These are phyloP conservation scores for Globisporangium yorkense DNA, from an alignment of 352 stramenopile genomes.

Conservation along the genomic window DNA sequence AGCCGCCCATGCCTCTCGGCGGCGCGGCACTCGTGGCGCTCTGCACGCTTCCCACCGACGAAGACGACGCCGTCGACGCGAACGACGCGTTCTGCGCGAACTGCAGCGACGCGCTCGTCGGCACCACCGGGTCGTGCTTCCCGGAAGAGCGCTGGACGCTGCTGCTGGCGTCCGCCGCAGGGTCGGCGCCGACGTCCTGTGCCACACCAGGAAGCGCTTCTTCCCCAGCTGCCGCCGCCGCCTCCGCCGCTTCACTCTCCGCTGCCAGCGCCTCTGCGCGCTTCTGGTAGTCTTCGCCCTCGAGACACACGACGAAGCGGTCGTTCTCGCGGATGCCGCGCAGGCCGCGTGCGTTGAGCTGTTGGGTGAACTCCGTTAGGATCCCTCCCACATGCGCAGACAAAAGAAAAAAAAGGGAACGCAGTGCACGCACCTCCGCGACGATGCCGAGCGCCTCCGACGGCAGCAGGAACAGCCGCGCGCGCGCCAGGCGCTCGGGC, in stretches of 20 bases:
- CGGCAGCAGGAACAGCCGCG: conserved; percentile 59
- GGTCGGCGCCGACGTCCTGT: background rate
- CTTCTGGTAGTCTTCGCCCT: conserved; percentile 65
- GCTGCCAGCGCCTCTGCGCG: conserved; percentile 10
- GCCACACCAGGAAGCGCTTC: too few species aligned
- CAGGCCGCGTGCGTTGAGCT: conserved; percentile 67
- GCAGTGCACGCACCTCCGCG: conserved; percentile 34
- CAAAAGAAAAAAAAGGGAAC: too few species aligned
- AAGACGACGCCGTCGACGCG: background rate
- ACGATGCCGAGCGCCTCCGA: conserved; percentile 50
- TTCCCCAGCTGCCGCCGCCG: background rate
- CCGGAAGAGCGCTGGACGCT: background rate
- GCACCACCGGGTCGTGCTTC: background rate
- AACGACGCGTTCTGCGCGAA: conserved; percentile 13
- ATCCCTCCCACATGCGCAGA: too few species aligned
- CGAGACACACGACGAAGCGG: conserved; percentile 62
- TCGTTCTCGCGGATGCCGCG: conserved; percentile 76
- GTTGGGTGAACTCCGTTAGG: background rate
- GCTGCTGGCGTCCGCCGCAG: background rate
- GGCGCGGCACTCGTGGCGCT: conserved; percentile 5
- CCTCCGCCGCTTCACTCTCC: background rate
- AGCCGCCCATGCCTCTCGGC: conserved; percentile 21
- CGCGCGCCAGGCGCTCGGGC: conserved; percentile 25
- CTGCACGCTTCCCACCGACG: background rate
- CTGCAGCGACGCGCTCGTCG: conserved; percentile 1